phyloP scores from a whole-genome alignment of 1,284 basidiomycete genomes.

The Trichosporon ovoides region DNA sequence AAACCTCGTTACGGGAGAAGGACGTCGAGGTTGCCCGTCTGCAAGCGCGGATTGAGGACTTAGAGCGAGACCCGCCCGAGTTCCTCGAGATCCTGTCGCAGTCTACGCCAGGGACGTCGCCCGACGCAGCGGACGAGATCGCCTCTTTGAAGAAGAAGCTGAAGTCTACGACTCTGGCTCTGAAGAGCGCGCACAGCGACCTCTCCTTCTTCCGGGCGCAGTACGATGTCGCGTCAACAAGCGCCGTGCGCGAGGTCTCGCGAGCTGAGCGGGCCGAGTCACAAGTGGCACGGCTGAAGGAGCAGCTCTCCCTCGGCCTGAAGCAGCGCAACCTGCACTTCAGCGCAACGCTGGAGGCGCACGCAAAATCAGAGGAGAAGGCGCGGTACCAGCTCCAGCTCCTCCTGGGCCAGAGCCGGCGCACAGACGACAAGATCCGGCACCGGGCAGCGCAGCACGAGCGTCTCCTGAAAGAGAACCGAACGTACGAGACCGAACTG shows the following conservation, averaged over 20 bases:
- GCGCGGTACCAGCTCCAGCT: conserved; percentile 24
- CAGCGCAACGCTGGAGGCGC: conserved; percentile 16
- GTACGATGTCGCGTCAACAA: conserved; percentile 28
- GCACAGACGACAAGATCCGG: conserved; percentile 39
- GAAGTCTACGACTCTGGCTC: conserved; percentile 5
- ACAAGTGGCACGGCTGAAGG: conserved; percentile 23
- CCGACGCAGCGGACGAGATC: conserved; percentile 10
- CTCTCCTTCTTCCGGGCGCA: conserved; percentile 28
- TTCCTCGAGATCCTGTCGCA: neutral
- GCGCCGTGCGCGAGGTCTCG: conserved; percentile 28
- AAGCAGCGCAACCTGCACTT: conserved; percentile 35
- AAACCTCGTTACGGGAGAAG: neutral
- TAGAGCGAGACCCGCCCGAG: conserved; percentile 4
- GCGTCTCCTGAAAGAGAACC: conserved; percentile 19
- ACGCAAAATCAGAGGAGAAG: conserved; percentile 11
- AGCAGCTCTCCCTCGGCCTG: conserved; percentile 35
- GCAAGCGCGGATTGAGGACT: neutral
- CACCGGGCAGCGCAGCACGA: conserved; percentile 27
- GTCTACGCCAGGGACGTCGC: neutral
- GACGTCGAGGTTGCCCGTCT: conserved; percentile 3
- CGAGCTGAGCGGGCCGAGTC: conserved; percentile 18
- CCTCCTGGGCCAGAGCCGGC: conserved; percentile 35
- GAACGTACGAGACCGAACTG: conserved; percentile 18
- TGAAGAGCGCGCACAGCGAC: conserved; percentile 14
- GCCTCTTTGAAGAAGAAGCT: conserved; percentile 9